Percentiles rank a stretch among this genome's conserved stretches.
These are phyloP conservation scores for Aegilops sharonensis DNA, from an alignment of 176 grass and related monocot genomes.

Conservation along the genomic window DNA sequence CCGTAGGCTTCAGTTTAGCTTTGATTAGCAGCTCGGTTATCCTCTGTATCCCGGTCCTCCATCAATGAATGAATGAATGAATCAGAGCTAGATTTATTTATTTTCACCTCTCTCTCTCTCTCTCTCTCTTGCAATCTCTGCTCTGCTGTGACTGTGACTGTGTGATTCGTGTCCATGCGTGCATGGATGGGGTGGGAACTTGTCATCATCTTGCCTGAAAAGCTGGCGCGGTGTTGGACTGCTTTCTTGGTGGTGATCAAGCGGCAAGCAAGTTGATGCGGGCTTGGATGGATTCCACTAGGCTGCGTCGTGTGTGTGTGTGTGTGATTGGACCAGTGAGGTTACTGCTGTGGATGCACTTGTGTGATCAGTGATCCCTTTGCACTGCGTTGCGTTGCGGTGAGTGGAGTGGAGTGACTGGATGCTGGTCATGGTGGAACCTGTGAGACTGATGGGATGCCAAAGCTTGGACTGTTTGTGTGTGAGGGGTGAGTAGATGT, in stretches of 20 bases:
- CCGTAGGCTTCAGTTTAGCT: constrained; percentile 26
- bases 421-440: no score
- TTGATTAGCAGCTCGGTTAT: neutral
- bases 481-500: no score
- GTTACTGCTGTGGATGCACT: neutral
- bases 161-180: neutral
- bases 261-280: neutral
- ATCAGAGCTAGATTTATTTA: constrained; percentile 21
- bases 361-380: neutral
- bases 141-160: neutral
- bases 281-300: neutral
- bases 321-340: neutral
- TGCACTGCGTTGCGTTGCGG: constrained; percentile 6
- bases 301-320: neutral
- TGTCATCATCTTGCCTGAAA: neutral
- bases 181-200: neutral
- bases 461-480: no score
- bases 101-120: neutral
- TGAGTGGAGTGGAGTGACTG: neutral
- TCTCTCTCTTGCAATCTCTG: neutral
- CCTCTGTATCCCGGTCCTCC: constrained; percentile 20
- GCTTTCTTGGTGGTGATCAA: neutral
- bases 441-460: no score
- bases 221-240: neutral
- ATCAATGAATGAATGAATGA: neutral